Evolutionary conservation across 1,284 basidiomycete genomes (phyloP), one percentile per base, ranked within the genome.

Genomic region (Prillingera fragicola): DNA sequence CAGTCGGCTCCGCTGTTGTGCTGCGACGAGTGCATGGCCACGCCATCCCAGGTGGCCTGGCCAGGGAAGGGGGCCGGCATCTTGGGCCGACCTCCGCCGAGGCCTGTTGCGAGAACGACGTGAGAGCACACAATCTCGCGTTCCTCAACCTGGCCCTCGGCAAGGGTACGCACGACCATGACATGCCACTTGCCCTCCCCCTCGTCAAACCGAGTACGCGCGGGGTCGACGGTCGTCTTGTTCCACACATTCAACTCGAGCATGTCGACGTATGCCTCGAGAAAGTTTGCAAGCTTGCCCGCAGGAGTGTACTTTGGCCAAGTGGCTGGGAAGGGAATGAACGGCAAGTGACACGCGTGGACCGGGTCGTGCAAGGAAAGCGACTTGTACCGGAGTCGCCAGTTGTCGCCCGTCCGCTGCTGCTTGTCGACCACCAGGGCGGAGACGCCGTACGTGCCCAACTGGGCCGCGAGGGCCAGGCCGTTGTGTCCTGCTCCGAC

Each of bases 201-300:
- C 13, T 68, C 62, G 54, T 80, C 74, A 53, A 76, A 77, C 5
- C 61, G 55, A 4, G 76, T 74, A 17, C 63, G 62, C 2, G 60
- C 25, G 2, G 58, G 58, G 33, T 63, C 71, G 7, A 81, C 71
- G 3, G 63, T 75, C 1, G 79, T 73, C 8, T 78, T 77, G 2
- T 77, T 79, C 82, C 83, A 84, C 18, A 81, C 73, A 61, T 81
- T 78, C 29, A 85, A 63, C 53, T 84, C 81, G 57, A 85, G 71
- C 1, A 76, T 63, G 34, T 80, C 74, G 3, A 80, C 81, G 61
- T 83, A 85, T 24, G 67, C 69, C 62, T 84, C 81, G 5, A 84
- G 72, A 79, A 81, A 85, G 55, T 81, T 78, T 1, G 79, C 82
- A 14, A 84, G 73, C 77, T 82, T 69, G 32, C 65, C 65, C n/a